A percentile compares a stretch with the other conserved stretches of the same genome.
These are phyloP conservation scores for Stagonosporopsis vannaccii DNA, from an alignment of 2,329 filamentous ascomycete species.

Conservation along the genomic window DNA sequence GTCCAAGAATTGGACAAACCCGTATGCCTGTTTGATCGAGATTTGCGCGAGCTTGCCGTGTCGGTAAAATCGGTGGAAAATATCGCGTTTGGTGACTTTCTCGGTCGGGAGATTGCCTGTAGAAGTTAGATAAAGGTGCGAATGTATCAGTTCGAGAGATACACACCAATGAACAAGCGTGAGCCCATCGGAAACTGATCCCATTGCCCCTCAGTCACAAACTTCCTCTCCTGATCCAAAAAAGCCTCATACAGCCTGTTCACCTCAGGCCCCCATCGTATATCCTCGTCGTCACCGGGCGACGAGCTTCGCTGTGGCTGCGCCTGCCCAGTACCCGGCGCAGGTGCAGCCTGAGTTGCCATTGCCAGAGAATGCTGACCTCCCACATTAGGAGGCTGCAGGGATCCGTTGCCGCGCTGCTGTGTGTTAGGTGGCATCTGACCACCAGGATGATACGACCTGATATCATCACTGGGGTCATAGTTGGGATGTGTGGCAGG, in stretches of 20 bases:
- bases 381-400: conserved; percentile 34
- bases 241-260: conserved; percentile 77
- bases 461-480: conserved; percentile 57
- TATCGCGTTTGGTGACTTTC: conserved; percentile 89
- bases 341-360: conserved; percentile 39
- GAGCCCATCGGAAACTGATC: conserved; percentile 80
- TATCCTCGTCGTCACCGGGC: conserved; percentile 54
- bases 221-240: conserved; percentile 73
- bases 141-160: not conserved
- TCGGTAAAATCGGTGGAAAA: conserved; percentile 87
- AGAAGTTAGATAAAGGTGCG: conserved; percentile 19
- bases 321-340: conserved; percentile 37
- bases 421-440: conserved; percentile 47
- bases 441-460: conserved; percentile 59
- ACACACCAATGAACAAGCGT: conserved; percentile 79
- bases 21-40: conserved; percentile 94
- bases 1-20: conserved; percentile 93
- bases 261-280: conserved; percentile 63
- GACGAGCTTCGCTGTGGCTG: conserved; percentile 34
- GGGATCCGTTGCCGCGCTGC: conserved; percentile 34
- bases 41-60: conserved; percentile 92
- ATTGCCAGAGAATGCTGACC: conserved; percentile 24
- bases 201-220: conserved; percentile 81
- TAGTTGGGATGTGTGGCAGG: conserved; percentile 58
- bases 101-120: conserved; percentile 90